Conservation (phyloP, 1,284 basidiomycete genomes). For the Malassezia equina region DNA sequence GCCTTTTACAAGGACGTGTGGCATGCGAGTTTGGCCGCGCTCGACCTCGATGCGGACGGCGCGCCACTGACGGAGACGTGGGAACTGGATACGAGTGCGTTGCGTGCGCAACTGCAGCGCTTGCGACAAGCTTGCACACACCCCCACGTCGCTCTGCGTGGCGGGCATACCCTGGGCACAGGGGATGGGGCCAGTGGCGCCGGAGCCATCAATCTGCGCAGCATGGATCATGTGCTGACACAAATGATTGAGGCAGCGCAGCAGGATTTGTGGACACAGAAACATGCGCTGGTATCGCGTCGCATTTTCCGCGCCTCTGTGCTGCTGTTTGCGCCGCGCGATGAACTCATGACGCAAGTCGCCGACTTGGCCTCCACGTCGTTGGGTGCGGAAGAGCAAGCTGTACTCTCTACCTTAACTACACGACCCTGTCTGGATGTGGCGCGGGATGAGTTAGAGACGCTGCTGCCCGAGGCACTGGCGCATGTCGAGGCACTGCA, state of each 20-base stretch:
- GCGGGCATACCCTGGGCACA: conserved; percentile 20
- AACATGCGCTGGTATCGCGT: conserved; percentile 18
- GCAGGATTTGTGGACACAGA: conserved; percentile 20
- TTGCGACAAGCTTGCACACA: conserved; percentile 45
- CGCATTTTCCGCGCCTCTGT: conserved; percentile 31
- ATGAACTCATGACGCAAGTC: conserved; percentile 16
- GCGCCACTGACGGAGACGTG: conserved; percentile 16
- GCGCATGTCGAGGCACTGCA: conserved; percentile 16
- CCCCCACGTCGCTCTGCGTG: conserved; percentile 32
- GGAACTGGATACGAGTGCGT: conserved; percentile 22
- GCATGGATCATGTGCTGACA: conserved; percentile 40
- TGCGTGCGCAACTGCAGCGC: conserved; percentile 27
- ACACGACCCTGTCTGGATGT: neutral
- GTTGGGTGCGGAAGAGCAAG: neutral
- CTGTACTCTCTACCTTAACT: neutral
- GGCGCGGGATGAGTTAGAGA: conserved; percentile 11
- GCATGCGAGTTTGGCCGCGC: conserved; percentile 23
- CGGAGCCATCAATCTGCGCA: conserved; percentile 23
- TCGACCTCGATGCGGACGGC: conserved; percentile 23
- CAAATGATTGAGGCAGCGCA: conserved; percentile 35
- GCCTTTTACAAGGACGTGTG: conserved; percentile 39
- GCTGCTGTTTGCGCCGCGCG: conserved; percentile 25
- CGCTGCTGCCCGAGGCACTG: conserved; percentile 18
- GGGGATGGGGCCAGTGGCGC: neutral
- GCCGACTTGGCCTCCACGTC: neutral